Base-by-base conservation (phyloP, 2,329 filamentous ascomycete genomes). In the Sclerotinia subarctica region DNA sequence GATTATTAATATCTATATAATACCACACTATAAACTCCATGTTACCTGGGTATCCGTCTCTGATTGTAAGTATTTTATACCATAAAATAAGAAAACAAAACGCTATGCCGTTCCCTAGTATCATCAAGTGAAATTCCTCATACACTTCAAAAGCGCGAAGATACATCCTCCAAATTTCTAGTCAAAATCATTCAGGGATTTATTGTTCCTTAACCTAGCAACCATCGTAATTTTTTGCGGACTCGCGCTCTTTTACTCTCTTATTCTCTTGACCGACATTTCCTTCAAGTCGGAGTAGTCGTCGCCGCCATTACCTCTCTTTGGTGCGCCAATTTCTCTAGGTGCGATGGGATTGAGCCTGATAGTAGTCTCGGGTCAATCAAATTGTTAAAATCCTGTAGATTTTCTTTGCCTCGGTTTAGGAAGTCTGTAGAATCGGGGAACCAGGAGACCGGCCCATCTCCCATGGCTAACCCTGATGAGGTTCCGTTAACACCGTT, bases 181-280 rank as follows among this genome's bases (percentile, higher is more conserved):
- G 8, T 0, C 17, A 38, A n/a, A 4, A 24, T 38, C n/a, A n/a
- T n/a, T n/a, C n/a, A n/a, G n/a, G n/a, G n/a, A n/a, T n/a, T n/a
- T n/a, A n/a, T n/a, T n/a, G n/a, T n/a, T n/a, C n/a, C 0, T 29
- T 8, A 24, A 35, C 1, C 1, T 5, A 15, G 7, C 1, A 10
- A 35, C 52, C 4, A 21, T 21, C 1, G 19, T 54, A 11, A 8
- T 35, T 15, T 11, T 42, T 15, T n/a, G 29, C 1, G 5, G 7
- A 3, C 17, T n/a, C 5, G 21, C 19, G 29, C 10, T 13, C 0
- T 17, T 3, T 32, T 1, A 5, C 0, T 38, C 32, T 24, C 21
- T 56, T n/a, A 11, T 56, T 0, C 21, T 24, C 4, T 0, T 6
- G 1, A 0, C 19, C 19, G 11, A 5, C 8, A 13, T 38, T 13